A percentile compares a stretch with the other conserved stretches of the same genome.
phyloP scores from a whole-genome alignment of 768 basidiomycete species.

The Amanita jacksonii region DNA sequence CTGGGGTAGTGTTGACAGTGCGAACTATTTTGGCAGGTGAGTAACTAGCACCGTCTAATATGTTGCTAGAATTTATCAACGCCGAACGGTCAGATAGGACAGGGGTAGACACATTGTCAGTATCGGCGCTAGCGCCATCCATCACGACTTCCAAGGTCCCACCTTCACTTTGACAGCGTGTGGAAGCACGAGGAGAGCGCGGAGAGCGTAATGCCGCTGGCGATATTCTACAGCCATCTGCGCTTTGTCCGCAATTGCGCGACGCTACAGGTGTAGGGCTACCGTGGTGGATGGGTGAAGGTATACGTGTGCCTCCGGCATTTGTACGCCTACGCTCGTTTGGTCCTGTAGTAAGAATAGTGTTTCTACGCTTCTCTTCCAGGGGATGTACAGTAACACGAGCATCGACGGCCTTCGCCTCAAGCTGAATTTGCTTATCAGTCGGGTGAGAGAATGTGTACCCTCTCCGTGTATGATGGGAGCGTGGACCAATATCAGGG shows the following conservation, averaged over 20 bases:
- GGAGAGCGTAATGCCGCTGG: background rate
- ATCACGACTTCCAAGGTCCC: too few relatives aligned
- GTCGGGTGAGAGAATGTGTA: constrained; percentile 22
- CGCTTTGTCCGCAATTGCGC: background rate
- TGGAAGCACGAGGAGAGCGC: background rate
- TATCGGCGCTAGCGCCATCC: too few relatives aligned
- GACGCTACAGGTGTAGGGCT: background rate
- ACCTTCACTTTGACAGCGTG: background rate
- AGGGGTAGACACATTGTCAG: background rate
- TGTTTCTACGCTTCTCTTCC: background rate
- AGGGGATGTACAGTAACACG: background rate
- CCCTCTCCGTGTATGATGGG: constrained; percentile 27
- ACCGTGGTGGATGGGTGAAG: background rate
- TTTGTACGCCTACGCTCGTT: background rate
- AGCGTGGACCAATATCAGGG: constrained; percentile 18
- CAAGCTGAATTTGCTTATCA: background rate
- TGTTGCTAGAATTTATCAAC: too few relatives aligned
- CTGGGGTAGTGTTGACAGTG: background rate
- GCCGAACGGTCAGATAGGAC: too few relatives aligned
- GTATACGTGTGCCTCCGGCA: background rate
- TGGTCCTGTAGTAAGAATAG: background rate
- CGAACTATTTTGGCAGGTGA: too few relatives aligned
- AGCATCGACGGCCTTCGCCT: background rate
- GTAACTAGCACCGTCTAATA: too few relatives aligned
- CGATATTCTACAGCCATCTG: background rate